A percentile compares a stretch with the other conserved stretches of the same genome.
Conservation (phyloP, 2,329 filamentous ascomycete species). For the Nothophoma quercina region DNA sequence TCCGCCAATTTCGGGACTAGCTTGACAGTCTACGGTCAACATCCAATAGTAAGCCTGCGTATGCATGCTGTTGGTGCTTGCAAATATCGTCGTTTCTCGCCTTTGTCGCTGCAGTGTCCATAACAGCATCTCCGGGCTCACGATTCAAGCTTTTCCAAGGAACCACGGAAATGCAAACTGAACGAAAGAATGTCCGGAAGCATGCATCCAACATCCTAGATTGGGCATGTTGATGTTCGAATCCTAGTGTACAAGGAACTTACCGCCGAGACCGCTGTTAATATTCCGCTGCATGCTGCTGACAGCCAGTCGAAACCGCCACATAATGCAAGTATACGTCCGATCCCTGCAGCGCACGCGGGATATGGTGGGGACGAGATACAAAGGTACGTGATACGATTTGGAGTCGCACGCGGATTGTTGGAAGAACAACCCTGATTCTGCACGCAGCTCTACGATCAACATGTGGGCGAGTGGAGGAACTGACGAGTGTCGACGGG, state of each 20-base stretch:
- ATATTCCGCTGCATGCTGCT: conserved; percentile 11
- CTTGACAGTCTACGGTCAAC: not conserved
- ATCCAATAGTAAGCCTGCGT: conserved; percentile 5
- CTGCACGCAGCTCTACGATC: conserved; percentile 17
- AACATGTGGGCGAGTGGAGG: conserved; percentile 27
- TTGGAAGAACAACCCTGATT: conserved; percentile 15
- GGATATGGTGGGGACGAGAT: conserved; percentile 35
- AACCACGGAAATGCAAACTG: conserved; percentile 23
- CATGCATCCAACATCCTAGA: conserved; percentile 1
- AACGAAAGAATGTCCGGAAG: conserved; percentile 18
- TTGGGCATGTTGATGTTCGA: not conserved
- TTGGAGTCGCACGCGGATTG: conserved; percentile 31
- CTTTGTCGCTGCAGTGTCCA: conserved; percentile 8
- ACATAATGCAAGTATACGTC: conserved; percentile 2
- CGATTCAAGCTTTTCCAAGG: conserved; percentile 2
- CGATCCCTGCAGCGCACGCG: conserved; percentile 29
- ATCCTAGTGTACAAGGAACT: conserved; percentile 5
- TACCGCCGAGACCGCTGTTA: conserved; percentile 24
- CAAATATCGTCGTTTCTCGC: conserved; percentile 20
- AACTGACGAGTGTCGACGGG: conserved; percentile 21
- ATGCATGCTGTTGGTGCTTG: conserved; percentile 8
- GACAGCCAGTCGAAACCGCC: conserved; percentile 18
- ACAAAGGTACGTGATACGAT: conserved; percentile 39
- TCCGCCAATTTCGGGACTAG: conserved; percentile 12
- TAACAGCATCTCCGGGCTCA: not conserved